phyloP scores from a whole-genome alignment of 2,329 filamentous ascomycete species.

The Herpotrichia juniperi region DNA sequence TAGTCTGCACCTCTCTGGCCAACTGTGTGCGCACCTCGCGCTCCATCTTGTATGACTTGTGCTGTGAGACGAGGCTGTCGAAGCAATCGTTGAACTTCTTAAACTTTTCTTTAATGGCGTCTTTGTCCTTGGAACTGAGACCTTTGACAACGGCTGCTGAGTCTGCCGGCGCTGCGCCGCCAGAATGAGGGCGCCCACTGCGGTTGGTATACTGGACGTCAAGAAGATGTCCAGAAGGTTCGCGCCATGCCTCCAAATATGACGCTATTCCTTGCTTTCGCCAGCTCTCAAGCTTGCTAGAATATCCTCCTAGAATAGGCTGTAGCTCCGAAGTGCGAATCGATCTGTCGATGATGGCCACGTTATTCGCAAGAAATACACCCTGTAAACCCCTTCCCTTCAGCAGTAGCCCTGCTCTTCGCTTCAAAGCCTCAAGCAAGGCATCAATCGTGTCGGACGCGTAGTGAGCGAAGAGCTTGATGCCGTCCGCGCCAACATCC shows the following conservation, averaged over 20 bases:
- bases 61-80: constrained; percentile 82
- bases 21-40: constrained; percentile 82
- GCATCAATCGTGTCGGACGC: constrained; percentile 86
- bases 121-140: constrained; percentile 87
- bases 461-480: constrained; percentile 87
- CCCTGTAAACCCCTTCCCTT: constrained; percentile 78
- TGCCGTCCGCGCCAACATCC: constrained; percentile 87
- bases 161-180: constrained; percentile 62
- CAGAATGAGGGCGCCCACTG: constrained; percentile 67
- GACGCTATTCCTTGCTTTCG: constrained; percentile 82
- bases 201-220: constrained; percentile 93
- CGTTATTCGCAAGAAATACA: constrained; percentile 89
- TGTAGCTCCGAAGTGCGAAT: constrained; percentile 81
- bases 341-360: constrained; percentile 82
- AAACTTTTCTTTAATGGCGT: constrained; percentile 96
- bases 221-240: constrained; percentile 80
- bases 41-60: constrained; percentile 89
- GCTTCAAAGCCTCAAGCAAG: constrained; percentile 75
- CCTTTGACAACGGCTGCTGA: constrained; percentile 84
- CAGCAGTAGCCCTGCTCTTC: constrained; percentile 73
- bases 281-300: constrained; percentile 78
- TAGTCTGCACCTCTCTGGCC: constrained; percentile 82
- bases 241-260: constrained; percentile 88
- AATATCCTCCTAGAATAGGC: constrained; percentile 67
- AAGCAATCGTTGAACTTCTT: constrained; percentile 88